phyloP scores from a whole-genome alignment of 2,329 filamentous ascomycete genomes.

The Penicillium rolfsii region DNA sequence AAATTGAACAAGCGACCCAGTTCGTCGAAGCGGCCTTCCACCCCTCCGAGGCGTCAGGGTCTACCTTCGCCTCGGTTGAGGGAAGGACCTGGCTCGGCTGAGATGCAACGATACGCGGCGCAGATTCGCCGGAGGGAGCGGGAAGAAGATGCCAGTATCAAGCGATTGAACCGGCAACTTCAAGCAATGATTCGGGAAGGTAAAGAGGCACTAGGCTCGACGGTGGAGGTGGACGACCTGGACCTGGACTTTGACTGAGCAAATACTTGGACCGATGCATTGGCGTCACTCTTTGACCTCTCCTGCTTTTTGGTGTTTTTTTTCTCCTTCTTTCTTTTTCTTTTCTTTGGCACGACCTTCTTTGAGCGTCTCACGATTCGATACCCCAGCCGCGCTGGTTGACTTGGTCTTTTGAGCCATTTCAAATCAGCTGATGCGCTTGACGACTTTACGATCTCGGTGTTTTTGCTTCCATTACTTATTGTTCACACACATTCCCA shows the following conservation, averaged over 20 bases:
- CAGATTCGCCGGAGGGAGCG: slow-evolving; percentile 72
- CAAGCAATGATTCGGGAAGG: slow-evolving; percentile 88
- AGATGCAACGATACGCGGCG: slow-evolving; percentile 75
- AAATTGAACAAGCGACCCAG: slow-evolving; percentile 30
- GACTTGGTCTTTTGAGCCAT: slow-evolving; percentile 13
- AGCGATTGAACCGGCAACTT: slow-evolving; percentile 75
- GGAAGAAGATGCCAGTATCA: slow-evolving; percentile 77
- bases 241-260: slow-evolving; percentile 42
- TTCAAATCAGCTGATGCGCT: slow-evolving; percentile 15
- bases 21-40: slow-evolving; percentile 25
- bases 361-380: slow-evolving; percentile 25
- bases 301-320: slow-evolving; percentile 3
- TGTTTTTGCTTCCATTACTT: slow-evolving; percentile 14
- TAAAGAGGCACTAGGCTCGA: slow-evolving; percentile 79
- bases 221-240: slow-evolving; percentile 63
- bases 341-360: slow-evolving; percentile 6
- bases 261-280: background rate
- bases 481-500: background rate
- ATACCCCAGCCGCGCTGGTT: slow-evolving; percentile 26
- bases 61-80: slow-evolving; percentile 36
- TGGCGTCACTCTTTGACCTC: background rate
- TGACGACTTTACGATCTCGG: slow-evolving; percentile 27
- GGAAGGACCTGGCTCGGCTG: slow-evolving; percentile 47
- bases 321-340: background rate
- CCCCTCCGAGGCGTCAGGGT: slow-evolving; percentile 30